Base-by-base conservation (phyloP, 169 alveolate species). In the Amoebophrya sp. region DNA sequence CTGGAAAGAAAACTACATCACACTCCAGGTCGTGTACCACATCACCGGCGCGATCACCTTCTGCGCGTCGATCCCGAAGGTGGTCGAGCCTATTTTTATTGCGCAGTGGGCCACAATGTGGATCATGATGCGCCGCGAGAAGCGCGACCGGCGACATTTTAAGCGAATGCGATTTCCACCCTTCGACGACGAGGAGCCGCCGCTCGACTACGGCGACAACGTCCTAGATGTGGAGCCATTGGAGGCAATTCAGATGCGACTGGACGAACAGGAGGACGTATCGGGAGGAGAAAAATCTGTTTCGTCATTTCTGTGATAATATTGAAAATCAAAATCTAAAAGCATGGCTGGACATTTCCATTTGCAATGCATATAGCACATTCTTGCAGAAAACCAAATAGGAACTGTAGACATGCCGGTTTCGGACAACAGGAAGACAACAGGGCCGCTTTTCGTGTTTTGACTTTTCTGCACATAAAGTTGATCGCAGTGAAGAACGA, bases 31-130 rank as follows among this genome's bases (percentile, higher is more conserved):
- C 0, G 95, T 99, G 32, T 99, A 99, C 95, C 99, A 99, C 94
- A 97, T 97, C 40, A 98, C 99, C 33, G 99, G 99, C 38, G 99
- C 99, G n/a, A 98, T 99, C 40, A 98, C 99, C 7, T 99, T 99
- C 94, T 99, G 98, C 41, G 96, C 98, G 92, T 99, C 98, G 94
- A 97, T 98, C 35, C 99, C 99, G 47, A 97, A 98, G 95, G 99
- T 98, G 2, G 98, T 98, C 77, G 99, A 99, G 94, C 99, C 99
- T 0, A 95, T 99, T 23, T 99, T 97, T 93, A 94, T 98, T 90
- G 99, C 99, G 12, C 99, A 99, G 93, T 99, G 99, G 99, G 99
- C 99, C 29, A 97, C 99, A 29, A 98, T 98, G 99, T 99, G 99
- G 99, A 98, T 98, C 39, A 97, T 98, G 99, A 99, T 99, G 99